Base-by-base conservation (phyloP, 2,329 filamentous ascomycete species). In the Cryphonectria carpinicola region DNA sequence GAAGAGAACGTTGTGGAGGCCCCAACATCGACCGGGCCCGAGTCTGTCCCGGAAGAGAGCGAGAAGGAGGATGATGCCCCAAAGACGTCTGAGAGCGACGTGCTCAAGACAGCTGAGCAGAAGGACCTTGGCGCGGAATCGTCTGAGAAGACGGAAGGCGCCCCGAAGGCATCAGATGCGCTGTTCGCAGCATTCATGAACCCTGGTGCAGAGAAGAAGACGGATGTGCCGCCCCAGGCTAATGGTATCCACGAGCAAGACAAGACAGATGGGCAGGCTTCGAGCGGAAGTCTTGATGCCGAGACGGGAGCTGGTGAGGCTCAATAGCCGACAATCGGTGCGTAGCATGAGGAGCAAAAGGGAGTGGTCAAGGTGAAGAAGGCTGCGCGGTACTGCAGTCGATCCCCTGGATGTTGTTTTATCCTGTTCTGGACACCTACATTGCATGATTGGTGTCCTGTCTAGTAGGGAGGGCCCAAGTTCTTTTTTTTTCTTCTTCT, bases 21-120 rank as follows among this genome's bases (percentile, higher is more conserved):
- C 1, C 66, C 66, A 1, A 60, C 54, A 28, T 69, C 69, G 1
- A 64, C 70, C n/a, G 73, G 73, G n/a, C 70, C 70, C 14, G 71
- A 72, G 22, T 66, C 54, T 32, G 64, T 54, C 3, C 61, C 65
- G 14, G 32, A 67, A 11, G 65, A 62, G 43, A 67, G 72, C 35
- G 65, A 58, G 32, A 56, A 41, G 63, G 14, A 65, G 28, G 63
- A 54, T 49, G 43, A 22, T 49, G 43, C 17, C 43, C 43, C 43
- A 49, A 22, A 49, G 17, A 49, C 43, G 19, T 19, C 43, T 49
- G 43, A 46, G 19, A 46, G 17, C 43, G 43, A 22, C 43, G 43
- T 46, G 43, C 43, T 22, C 43, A 2, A 7, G 5, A 25, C 37
- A 49, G 10, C 41, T 46, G 63, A 65, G 22, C 28, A 52, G 63